Base-by-base conservation (phyloP, 2,329 filamentous ascomycete genomes). In the Neofusicoccum umdonicola region DNA sequence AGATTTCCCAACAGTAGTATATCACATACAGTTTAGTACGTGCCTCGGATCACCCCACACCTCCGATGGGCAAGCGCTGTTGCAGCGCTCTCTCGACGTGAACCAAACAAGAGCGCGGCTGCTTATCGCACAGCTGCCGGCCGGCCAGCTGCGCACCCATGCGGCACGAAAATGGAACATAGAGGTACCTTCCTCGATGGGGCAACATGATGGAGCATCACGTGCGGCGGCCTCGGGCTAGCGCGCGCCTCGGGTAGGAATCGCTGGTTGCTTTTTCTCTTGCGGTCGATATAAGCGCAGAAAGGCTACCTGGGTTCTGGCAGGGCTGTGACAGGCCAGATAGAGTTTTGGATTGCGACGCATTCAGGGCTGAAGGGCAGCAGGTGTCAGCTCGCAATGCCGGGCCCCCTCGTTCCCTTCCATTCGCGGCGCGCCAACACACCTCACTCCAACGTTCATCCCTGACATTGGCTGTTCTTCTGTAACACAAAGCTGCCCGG, bases 401-500 rank as follows among this genome's bases (percentile, higher is more conserved):
- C 34, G 13, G 17, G 27, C 19, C 19, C 57, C 58, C n/a, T 45
- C n/a, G 19, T 22, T 45, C 39, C 45, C 47, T 62, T 50, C 58
- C 58, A 51, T 62, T 62, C 58, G 58, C 47, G 58, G 58, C 34
- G 35, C 45, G 58, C 58, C 58, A 62, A 51, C 58, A 51, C 58
- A 50, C 39, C 56, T 60, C 41, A 17, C 56, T 60, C 42, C 56
- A 47, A 47, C 44, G 58, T 27, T 31, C 58, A 62, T 62, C 58
- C 58, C 58, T 62, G 58, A 17, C 58, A 62, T 62, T 62, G 58
- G 58, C 44, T 62, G 56, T 15, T 51, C 44, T 62, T 50, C 35
- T 51, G 58, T 62, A 34, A 51, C 58, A 62, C 58, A 51, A 51
- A 51, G 39, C 13, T n/a, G 31, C 27, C 17, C 22, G 52, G 47